These are phyloP conservation scores for Metschnikowia sp. DNA, from an alignment of 805 yeast species.

Conservation along the genomic window DNA sequence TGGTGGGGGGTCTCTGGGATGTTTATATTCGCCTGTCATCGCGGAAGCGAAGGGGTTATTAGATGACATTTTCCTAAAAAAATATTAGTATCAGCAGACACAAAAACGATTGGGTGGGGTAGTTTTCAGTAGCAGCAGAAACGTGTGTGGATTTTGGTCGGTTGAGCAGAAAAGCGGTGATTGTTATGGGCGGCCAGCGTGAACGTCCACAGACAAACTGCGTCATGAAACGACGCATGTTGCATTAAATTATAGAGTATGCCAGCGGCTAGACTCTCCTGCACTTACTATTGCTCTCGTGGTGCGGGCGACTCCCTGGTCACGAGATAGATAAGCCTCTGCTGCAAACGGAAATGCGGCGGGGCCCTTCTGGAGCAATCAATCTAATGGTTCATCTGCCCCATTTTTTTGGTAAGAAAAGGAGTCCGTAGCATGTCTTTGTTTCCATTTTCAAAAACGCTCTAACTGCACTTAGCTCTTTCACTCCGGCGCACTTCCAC, in stretches of 20 bases:
- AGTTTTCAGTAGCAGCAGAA: background rate
- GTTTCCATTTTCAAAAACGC: too few relatives aligned
- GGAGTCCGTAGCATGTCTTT: too few relatives aligned
- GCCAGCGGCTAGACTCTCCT: conserved; percentile 3
- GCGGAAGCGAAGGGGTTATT: conserved; percentile 57
- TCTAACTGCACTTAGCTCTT: too few relatives aligned
- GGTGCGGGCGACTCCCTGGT: background rate
- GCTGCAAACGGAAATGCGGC: background rate
- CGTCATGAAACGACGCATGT: conserved; percentile 4
- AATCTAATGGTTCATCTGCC: too few relatives aligned
- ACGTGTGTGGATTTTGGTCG: background rate
- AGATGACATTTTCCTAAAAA: conserved; percentile 34
- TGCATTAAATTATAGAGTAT: background rate
- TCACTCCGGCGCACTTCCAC: too few relatives aligned
- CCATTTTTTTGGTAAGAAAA: too few relatives aligned
- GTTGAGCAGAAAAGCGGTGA: conserved; percentile 2
- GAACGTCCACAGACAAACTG: background rate
- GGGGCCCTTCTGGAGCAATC: background rate
- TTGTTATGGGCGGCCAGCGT: conserved; percentile 4
- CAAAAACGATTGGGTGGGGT: background rate
- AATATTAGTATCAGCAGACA: conserved; percentile 9
- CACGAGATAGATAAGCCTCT: background rate
- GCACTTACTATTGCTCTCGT: conserved; percentile 1
- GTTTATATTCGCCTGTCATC: conserved; percentile 33
- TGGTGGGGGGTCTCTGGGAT: conserved; percentile 37